Conservation (phyloP, 1,139 yeast species). For the Candida sojae region DNA sequence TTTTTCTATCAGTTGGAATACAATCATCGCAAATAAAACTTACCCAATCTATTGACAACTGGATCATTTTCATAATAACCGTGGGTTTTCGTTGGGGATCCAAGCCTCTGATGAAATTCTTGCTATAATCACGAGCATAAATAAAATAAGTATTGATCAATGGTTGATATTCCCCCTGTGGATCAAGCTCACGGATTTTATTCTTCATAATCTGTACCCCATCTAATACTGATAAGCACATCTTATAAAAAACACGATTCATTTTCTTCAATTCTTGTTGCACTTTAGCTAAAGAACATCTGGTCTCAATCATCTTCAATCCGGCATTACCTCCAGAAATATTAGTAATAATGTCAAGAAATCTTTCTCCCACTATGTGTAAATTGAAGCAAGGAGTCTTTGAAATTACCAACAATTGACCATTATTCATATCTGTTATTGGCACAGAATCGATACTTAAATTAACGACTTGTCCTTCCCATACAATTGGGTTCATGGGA, state of each 20-base stretch:
- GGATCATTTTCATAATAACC: slow-evolving; percentile 72
- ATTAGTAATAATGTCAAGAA: slow-evolving; percentile 56
- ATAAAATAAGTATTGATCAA: slow-evolving; percentile 74
- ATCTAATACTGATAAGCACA: slow-evolving; percentile 68
- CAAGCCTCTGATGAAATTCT: slow-evolving; percentile 64
- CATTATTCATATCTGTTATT: slow-evolving; percentile 57
- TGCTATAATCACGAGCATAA: slow-evolving; percentile 83
- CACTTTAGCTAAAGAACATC: slow-evolving; percentile 74
- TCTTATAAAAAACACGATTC: slow-evolving; percentile 66
- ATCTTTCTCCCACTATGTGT: slow-evolving; percentile 40
- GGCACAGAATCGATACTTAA: slow-evolving; percentile 51
- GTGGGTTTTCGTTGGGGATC: slow-evolving; percentile 69
- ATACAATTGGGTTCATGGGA: slow-evolving; percentile 82
- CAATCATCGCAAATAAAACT: slow-evolving; percentile 93
- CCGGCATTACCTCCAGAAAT: slow-evolving; percentile 46
- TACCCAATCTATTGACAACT: slow-evolving; percentile 86
- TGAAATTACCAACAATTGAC: slow-evolving; percentile 70
- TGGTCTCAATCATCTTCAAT: slow-evolving; percentile 50
- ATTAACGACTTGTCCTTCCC: slow-evolving; percentile 83
- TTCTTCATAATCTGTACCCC: slow-evolving; percentile 59
- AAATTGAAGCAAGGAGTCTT: slow-evolving; percentile 40
- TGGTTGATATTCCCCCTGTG: slow-evolving; percentile 69
- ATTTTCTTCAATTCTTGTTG: slow-evolving; percentile 73
- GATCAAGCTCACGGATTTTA: slow-evolving; percentile 36
- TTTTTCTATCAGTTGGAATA: slow-evolving; percentile 84